Evolutionary conservation across 345 rosid genomes (phyloP), one percentile per base, ranked within the genome.

Genomic region (Aurinia saxatilis): DNA sequence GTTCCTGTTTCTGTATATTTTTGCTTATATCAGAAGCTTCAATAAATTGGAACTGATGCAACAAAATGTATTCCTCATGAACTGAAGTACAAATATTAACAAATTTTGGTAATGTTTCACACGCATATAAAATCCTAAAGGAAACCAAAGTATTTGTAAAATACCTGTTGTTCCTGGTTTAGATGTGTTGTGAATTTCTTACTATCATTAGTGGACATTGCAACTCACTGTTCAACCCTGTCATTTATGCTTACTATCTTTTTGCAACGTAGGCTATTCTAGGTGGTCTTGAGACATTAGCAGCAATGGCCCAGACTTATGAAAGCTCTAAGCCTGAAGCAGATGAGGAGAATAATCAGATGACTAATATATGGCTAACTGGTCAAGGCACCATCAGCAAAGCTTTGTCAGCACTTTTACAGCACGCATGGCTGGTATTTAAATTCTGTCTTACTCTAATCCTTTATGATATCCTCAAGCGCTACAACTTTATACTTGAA

Each of bases 271-370:
- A 90, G 97, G 90, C 84, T 68, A 80, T 79, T 73, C 77, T 81
- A 61, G 67, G 65, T 44, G 87, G 95, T 70, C 81, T 86, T 79
- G 86, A 82, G 67, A 65, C 88, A 33, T 58, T 86, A 63, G 90
- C 90, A 54, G 79, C 79, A 60, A 75, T 84, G 80, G 77, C 92
- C 59, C 76, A 76, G 73, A 81, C 84, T 67, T 87, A 90, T 85
- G 85, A 84, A 62, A 81, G 58, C 74, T 73, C 66, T 46, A 63
- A 73, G 64, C 82, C 73, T 52, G 91, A 76, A 78, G 85, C 72
- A 45, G 66, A 49, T 64, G 84, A 73, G 66, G 77, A 64, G 59
- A 56, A 58, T 18, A 62, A 55, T 60, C 75, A 73, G 60, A 77
- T 79, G 45, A 61, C 53, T 68, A 72, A 74, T 67, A 82, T 74